Evolutionary conservation across 2,329 filamentous ascomycete species (phyloP).

Genomic region (Cordyceps militaris): DNA sequence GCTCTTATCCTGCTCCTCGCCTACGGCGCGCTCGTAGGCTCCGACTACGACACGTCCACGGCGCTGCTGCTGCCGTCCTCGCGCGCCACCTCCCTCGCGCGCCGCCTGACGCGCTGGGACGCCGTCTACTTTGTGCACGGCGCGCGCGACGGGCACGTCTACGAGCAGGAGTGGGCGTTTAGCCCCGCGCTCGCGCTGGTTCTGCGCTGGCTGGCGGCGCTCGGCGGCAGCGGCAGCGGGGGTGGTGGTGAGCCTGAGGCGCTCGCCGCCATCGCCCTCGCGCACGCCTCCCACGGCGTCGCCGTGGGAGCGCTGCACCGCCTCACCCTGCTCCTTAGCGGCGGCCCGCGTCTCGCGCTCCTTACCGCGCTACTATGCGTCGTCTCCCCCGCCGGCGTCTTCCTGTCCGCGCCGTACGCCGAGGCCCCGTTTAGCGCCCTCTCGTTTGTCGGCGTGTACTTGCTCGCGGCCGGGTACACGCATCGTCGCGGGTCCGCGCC

Average conservation of each 20-base stretch:
- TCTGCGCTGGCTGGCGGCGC: conserved; percentile 30
- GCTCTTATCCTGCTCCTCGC: conserved; percentile 56
- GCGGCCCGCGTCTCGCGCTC: conserved; percentile 49
- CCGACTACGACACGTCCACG: conserved; percentile 74
- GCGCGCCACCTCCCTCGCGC: conserved; percentile 35
- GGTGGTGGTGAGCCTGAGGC: conserved; percentile 27
- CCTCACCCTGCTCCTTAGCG: conserved; percentile 52
- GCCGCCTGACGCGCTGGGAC: conserved; percentile 70
- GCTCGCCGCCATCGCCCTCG: conserved; percentile 56
- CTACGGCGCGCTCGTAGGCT: conserved; percentile 40
- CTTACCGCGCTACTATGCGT: conserved; percentile 68
- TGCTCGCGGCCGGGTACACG: conserved; percentile 50
- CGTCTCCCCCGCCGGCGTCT: conserved; percentile 79
- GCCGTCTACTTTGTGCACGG: conserved; percentile 66
- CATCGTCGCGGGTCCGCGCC: conserved; percentile 19
- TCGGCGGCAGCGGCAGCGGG: not conserved
- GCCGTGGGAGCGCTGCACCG: conserved; percentile 67
- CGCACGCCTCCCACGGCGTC: conserved; percentile 68
- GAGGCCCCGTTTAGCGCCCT: conserved; percentile 75
- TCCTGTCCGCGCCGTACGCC: conserved; percentile 78
- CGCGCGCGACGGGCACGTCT: conserved; percentile 57
- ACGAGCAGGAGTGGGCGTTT: conserved; percentile 85
- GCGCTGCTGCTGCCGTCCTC: conserved; percentile 36
- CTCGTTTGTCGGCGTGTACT: conserved; percentile 64
- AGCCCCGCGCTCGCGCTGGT: conserved; percentile 42